A percentile compares a stretch with the other conserved stretches of the same genome.
These are phyloP conservation scores for Begonia peltatifolia DNA, from an alignment of 306 rosid genomes.

Conservation along the genomic window DNA sequence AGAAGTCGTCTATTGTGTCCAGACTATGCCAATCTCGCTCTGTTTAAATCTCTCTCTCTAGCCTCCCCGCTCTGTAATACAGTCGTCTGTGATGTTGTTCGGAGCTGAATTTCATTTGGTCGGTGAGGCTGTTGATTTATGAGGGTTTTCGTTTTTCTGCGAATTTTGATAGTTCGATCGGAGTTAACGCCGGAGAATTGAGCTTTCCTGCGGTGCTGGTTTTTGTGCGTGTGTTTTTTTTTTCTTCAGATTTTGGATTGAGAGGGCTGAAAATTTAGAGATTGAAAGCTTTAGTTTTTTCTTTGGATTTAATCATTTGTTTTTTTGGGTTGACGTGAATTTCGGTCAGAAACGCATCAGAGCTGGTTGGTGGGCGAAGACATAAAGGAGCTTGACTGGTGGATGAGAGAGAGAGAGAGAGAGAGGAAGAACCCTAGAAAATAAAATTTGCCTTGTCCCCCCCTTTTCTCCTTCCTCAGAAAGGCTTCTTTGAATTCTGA, in stretches of 20 bases:
- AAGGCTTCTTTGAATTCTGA: slow-evolving; percentile 21
- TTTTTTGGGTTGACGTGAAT: slow-evolving; percentile 31
- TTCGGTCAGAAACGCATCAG: slow-evolving; percentile 39
- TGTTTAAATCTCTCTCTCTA: neutral
- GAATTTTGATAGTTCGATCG: neutral
- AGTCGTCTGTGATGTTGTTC: neutral
- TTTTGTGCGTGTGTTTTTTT: no score
- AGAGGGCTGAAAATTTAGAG: neutral
- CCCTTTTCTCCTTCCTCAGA: neutral
- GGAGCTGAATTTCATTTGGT: neutral
- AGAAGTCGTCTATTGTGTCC: slow-evolving; percentile 8
- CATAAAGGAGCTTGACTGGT: slow-evolving; percentile 42
- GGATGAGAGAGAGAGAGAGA: slow-evolving; percentile 24
- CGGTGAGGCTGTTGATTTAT: neutral
- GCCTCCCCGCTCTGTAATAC: neutral
- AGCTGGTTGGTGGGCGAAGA: slow-evolving; percentile 49
- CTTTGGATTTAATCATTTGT: slow-evolving; percentile 37
- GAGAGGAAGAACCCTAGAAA: slow-evolving; percentile 23
- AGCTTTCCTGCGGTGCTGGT: neutral
- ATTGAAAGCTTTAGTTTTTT: slow-evolving; percentile 7
- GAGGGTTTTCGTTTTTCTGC: neutral
- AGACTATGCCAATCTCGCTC: slow-evolving; percentile 5
- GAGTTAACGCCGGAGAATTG: neutral
- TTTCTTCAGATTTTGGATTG: no score
- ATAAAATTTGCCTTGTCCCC: slow-evolving; percentile 17